These are phyloP conservation scores for Vaccinium macrocarpon DNA, from an alignment of 148 eudicot species.

Conservation along the genomic window DNA sequence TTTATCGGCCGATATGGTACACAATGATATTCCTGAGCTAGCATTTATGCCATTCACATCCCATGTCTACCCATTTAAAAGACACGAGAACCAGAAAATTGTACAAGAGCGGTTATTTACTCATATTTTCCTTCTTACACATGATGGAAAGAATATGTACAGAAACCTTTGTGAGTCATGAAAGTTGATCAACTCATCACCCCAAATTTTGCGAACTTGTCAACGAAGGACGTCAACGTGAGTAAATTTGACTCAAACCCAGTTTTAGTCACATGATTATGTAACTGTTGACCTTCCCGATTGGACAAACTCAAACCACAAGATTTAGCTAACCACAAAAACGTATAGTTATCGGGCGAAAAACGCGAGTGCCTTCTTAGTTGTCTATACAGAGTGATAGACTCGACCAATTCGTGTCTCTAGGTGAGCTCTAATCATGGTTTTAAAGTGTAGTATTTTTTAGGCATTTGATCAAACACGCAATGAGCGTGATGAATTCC, in stretches of 20 bases:
- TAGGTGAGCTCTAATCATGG: slow-evolving; percentile 54
- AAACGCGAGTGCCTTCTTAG: slow-evolving; percentile 41
- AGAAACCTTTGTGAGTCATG: too few relatives aligned
- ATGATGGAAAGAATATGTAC: too few relatives aligned
- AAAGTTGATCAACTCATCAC: slow-evolving; percentile 28
- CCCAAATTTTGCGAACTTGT: slow-evolving; percentile 67
- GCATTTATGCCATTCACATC: too few relatives aligned
- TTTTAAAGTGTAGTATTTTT: slow-evolving; percentile 44
- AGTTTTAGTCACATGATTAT: slow-evolving; percentile 46
- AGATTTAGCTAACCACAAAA: slow-evolving; percentile 48
- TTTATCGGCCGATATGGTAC: too few relatives aligned
- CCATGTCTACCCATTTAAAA: too few relatives aligned
- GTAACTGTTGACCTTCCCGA: slow-evolving; percentile 53
- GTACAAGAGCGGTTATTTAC: too few relatives aligned
- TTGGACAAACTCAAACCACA: slow-evolving; percentile 40
- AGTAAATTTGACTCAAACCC: slow-evolving; percentile 58
- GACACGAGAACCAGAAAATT: too few relatives aligned
- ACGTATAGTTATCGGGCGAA: slow-evolving; percentile 58
- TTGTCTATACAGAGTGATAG: slow-evolving; percentile 39
- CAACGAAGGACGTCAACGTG: slow-evolving; percentile 56
- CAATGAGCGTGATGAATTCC: slow-evolving; percentile 49
- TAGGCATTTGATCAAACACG: slow-evolving; percentile 55
- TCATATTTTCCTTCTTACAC: too few relatives aligned
- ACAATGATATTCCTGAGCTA: too few relatives aligned
- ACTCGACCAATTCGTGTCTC: slow-evolving; percentile 35